Evolutionary conservation across 1,284 basidiomycete genomes (phyloP).

Genomic region (Volvariella volvacea): DNA sequence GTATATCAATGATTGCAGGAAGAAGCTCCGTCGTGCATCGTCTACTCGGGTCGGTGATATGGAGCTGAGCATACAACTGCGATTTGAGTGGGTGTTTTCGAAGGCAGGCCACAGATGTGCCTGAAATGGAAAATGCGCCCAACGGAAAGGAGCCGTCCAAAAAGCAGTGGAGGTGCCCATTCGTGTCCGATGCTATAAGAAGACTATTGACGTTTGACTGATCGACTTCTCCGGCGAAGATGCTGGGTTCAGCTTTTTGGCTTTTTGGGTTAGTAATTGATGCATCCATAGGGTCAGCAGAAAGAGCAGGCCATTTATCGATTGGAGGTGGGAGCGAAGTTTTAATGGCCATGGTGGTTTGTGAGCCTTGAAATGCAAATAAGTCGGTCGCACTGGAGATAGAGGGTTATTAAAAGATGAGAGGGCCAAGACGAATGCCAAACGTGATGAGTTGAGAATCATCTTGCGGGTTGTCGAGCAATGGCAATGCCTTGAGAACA

Average conservation of each 20-base stretch:
- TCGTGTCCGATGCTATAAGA: slow-evolving; percentile 50
- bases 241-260: slow-evolving; percentile 26
- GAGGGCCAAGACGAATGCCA: slow-evolving; percentile 17
- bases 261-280: slow-evolving; percentile 44
- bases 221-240: slow-evolving; percentile 41
- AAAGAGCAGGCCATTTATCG: slow-evolving; percentile 60
- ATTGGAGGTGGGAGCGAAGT: slow-evolving; percentile 49
- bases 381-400: slow-evolving; percentile 57
- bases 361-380: slow-evolving; percentile 69
- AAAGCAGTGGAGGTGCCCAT: slow-evolving; percentile 54
- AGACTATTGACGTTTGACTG: slow-evolving; percentile 57
- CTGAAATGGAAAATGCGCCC: slow-evolving; percentile 45
- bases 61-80: slow-evolving; percentile 41
- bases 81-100: slow-evolving; percentile 42
- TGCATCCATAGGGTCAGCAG: slow-evolving; percentile 45
- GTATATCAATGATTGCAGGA: slow-evolving; percentile 47
- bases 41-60: slow-evolving; percentile 10
- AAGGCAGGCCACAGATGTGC: slow-evolving; percentile 35
- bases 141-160: slow-evolving; percentile 79
- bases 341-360: slow-evolving; percentile 36
- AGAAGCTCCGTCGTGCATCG: slow-evolving; percentile 21
- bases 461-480: slow-evolving; percentile 63
- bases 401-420: slow-evolving; percentile 8
- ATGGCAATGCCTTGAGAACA: slow-evolving; percentile 57
- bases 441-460: slow-evolving; percentile 59